Evolutionary conservation across 75 land plant genomes (phyloP), one percentile per base, ranked within the genome.

Genomic region (Pinus tabuliformis): DNA sequence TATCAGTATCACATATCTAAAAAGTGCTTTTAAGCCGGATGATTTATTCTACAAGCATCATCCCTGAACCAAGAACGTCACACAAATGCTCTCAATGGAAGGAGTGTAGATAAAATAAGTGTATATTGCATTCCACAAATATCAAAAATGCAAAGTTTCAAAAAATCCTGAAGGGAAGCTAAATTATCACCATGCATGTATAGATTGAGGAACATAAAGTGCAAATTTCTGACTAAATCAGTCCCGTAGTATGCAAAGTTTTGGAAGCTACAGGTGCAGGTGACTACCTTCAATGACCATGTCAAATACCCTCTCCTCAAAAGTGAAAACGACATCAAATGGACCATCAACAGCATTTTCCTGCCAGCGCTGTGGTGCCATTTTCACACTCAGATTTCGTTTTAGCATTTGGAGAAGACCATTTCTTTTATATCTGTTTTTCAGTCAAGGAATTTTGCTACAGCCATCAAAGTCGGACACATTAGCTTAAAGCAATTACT

Each of bases 241-340:
- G 12, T 49, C 54, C 54, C 54, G 1, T 49, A 49, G 8, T 9
- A 49, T 49, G 54, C 54, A 49, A 49, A 49, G 9, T 9, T 49
- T 49, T 49, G 11, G 54, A 49, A 49, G 54, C 54, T 49, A 11
- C 54, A 49, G 54, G 54, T 49, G 54, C 57, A 56, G 37, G 2
- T 39, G 30, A 63, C 22, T 73, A 96, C 99, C 99, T 87, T 94
- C 99, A 70, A 90, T 37, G 63, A 96, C 98, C 84, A 89, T 82
- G 82, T 96, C 99, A 78, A 94, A 96, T 42, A 96, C 99, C 80
- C 91, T 91, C 77, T 92, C 99, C 68, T 96, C 99, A 83, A 96
- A 96, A 17, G 95, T 90, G 74, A 96, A 79, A 39, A 96, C 91
- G 15, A 96, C 95, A 84, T 96, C 99, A 80, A 94, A 96, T 24